These are phyloP conservation scores for Emmonsia crescens DNA, from an alignment of 2,329 filamentous ascomycete genomes.

Conservation along the genomic window DNA sequence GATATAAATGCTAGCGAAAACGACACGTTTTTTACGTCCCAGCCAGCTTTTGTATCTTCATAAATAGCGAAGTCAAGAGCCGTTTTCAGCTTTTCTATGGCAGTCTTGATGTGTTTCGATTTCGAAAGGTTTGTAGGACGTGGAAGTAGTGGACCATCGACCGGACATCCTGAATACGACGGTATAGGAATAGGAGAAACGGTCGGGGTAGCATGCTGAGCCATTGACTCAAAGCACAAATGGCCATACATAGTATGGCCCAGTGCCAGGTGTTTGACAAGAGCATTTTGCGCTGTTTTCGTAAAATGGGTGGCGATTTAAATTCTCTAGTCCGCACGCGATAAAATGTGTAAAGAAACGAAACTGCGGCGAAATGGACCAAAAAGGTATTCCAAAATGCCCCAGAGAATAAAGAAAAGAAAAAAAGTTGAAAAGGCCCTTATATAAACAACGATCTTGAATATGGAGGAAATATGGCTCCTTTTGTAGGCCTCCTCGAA, in stretches of 20 bases:
- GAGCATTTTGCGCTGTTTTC: not conserved
- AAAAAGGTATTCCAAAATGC: not conserved
- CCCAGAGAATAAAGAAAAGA: not conserved
- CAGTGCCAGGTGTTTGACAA: not conserved
- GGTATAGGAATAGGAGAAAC: slow-evolving; percentile 16
- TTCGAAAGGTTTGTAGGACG: slow-evolving; percentile 20
- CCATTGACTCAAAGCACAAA: not conserved
- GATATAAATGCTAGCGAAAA: slow-evolving; percentile 32
- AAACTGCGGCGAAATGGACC: not conserved
- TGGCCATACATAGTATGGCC: not conserved
- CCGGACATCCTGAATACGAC: slow-evolving; percentile 14
- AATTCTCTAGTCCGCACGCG: too few relatives aligned
- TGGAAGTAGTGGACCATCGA: slow-evolving; percentile 21
- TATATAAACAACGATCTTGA: not conserved
- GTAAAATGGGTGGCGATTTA: too few relatives aligned
- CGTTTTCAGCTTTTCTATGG: slow-evolving; percentile 19
- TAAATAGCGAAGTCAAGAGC: slow-evolving; percentile 23
- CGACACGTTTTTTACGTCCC: slow-evolving; percentile 27
- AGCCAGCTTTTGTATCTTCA: slow-evolving; percentile 26
- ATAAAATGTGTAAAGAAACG: not conserved
- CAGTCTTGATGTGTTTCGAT: slow-evolving; percentile 21
- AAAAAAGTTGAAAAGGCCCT: not conserved
- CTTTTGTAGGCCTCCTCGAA: not conserved
- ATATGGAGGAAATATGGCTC: not conserved
- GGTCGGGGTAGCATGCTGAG: not conserved